Percentiles rank a stretch among this genome's conserved stretches.
Evolutionary conservation across 208 protist species (phyloP).

Genomic region (Phytomonas francai): DNA sequence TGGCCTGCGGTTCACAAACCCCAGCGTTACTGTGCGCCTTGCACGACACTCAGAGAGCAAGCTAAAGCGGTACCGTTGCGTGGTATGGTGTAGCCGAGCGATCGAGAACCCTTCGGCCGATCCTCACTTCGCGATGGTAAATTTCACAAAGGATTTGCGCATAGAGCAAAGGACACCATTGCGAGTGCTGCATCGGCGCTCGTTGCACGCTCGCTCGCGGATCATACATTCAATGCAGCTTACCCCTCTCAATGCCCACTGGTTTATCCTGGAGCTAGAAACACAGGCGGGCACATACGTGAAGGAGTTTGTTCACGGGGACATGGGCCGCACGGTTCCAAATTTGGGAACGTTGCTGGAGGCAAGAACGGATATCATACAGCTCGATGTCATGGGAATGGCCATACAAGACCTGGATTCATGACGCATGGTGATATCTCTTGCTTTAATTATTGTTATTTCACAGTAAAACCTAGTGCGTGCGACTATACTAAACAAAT

Average conservation of each 20-base stretch:
- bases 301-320: conserved; percentile 98
- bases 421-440: background rate
- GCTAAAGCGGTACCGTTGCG: conserved; percentile 84
- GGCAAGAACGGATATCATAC: conserved; percentile 85
- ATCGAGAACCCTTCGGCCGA: conserved; percentile 37
- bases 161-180: conserved; percentile 90
- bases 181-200: conserved; percentile 93
- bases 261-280: conserved; percentile 85
- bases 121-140: conserved; percentile 24
- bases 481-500: background rate
- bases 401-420: conserved; percentile 52
- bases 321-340: conserved; percentile 92
- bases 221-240: conserved; percentile 80
- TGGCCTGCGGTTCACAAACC: conserved; percentile 46
- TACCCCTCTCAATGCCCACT: conserved; percentile 78
- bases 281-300: conserved; percentile 96
- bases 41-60: conserved; percentile 85
- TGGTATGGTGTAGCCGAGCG: conserved; percentile 71
- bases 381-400: conserved; percentile 94
- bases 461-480: background rate
- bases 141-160: conserved; percentile 37
- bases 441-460: background rate
- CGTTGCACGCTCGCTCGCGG: conserved; percentile 59
- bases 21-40: conserved; percentile 63
- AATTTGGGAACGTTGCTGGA: conserved; percentile 77